Base-by-base conservation (phyloP, 805 yeast species). In the Millerago galiae region DNA sequence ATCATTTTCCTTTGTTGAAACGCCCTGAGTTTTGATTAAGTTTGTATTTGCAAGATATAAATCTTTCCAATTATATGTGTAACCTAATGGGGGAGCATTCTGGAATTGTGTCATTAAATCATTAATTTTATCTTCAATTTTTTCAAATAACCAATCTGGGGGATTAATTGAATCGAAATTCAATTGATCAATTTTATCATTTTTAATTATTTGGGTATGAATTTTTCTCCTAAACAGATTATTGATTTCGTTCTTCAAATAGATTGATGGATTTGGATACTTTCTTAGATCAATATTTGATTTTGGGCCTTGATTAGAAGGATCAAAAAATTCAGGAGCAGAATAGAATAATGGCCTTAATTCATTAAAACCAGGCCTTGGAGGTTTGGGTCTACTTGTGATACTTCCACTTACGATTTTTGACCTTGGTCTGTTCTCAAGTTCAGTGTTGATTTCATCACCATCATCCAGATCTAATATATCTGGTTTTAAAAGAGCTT, bases 161-260 rank as follows among this genome's bases (percentile, higher is more conserved):
- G 37, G 5, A 3, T n/a, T 21, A 16, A 43, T 18, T 5, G 24
- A 10, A 30, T 45, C 48, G n/a, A 42, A 18, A 11, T 33, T 15
- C 5, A 27, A 10, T 1, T n/a, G 10, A 4, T n/a, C 15, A 9
- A 27, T n/a, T 7, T 24, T 14, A 14, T 28, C 13, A n/a, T 36
- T 26, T 18, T 29, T n/a, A 11, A 10, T 8, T 3, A 37, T 14
- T n/a, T 21, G 37, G 12, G 25, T 15, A n/a, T 31, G 11, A 3
- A 46, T 34, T 18, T 33, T 43, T n/a, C 35, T 18, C 14, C 37
- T 40, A 29, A 40, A 42, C 2, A 35, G 3, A 2, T 36, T 10
- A 9, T 35, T 31, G 2, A 45, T n/a, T 26, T 45, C 44, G 8
- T 13, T 2, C 17, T n/a, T 13, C 9, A 43, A 7, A 3, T 28